Conservation (phyloP, 1,139 yeast species). For the Geotrichum macrosporum region DNA sequence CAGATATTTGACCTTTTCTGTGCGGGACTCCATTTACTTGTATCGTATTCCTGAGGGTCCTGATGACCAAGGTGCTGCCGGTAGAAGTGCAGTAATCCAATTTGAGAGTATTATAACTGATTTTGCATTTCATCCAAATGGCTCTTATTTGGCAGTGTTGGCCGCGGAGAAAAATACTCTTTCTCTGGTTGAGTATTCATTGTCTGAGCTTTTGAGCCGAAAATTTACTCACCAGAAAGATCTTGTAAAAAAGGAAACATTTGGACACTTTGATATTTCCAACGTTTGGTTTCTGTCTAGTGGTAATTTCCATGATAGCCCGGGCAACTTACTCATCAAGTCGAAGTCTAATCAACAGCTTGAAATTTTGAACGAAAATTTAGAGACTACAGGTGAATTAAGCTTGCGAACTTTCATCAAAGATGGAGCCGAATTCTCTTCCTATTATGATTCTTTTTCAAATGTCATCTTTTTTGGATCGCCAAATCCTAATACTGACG, state of each 20-base stretch:
- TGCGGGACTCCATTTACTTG: constrained; percentile 8
- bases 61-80: not conserved
- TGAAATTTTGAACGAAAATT: constrained; percentile 1
- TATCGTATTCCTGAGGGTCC: constrained; percentile 6
- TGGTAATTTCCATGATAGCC: not conserved
- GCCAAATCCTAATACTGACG: not conserved
- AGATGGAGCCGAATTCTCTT: not conserved
- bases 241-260: not conserved
- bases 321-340: not conserved
- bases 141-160: constrained; percentile 2
- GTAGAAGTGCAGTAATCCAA: constrained; percentile 10
- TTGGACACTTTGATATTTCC: not conserved
- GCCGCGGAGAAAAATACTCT: constrained; percentile 2
- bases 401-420: not conserved
- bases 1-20: constrained; percentile 12
- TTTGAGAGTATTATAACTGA: constrained; percentile 11
- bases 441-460: constrained; percentile 12
- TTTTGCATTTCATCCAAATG: constrained; percentile 9
- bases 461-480: constrained; percentile 12
- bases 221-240: constrained; percentile 3
- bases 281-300: constrained; percentile 11
- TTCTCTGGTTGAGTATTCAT: not conserved
- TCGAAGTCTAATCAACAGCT: not conserved
- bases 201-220: constrained; percentile 7
- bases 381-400: constrained; percentile 5